Base-by-base conservation (phyloP, 768 basidiomycete species). In the Kwoniella heveanensis region DNA sequence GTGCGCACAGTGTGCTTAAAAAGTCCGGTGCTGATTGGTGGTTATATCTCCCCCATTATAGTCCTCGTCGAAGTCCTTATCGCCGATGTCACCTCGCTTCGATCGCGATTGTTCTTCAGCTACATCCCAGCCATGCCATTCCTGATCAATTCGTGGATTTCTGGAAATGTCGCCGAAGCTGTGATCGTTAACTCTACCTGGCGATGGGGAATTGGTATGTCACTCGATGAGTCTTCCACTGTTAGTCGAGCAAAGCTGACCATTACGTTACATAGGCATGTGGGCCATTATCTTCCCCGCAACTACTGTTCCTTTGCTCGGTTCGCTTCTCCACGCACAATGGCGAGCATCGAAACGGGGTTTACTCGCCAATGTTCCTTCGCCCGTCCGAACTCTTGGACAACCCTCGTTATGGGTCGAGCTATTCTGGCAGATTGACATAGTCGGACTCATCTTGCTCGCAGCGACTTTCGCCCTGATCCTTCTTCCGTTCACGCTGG, bases 401-500 rank as follows among this genome's bases (percentile, higher is more conserved):
- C 51, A 26, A 55, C 30, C 54, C 46, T 15, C 37, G 9, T 37
- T 52, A 27, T 62, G 64, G 62, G 22, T 52, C 25, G 64, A 65
- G n/a, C 58, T 80, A 10, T 77, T 77, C 67, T 77, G 76, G 75
- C 75, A 81, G 54, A 51, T 78, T 22, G 80, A 81, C 56, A 37
- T 79, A 22, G 57, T 79, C 64, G 80, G 80, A 26, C 56, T 79
- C 8, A 57, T 81, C 54, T 66, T 81, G 19, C 59, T 77, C 22
- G 62, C 69, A 25, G 75, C 73, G 6, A 49, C 65, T 19, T 68
- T 80, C 22, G 60, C 72, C 0, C 61, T 80, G 15, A 72, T 81
- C 66, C 71, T 81, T 17, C 58, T 80, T 0, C 80, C 80, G 0
- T 74, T 81, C 60, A 78, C 79, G 0, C 68, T 81, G 24, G 80